These are phyloP conservation scores for Senna siamea DNA, from an alignment of 306 rosid genomes.

Conservation along the genomic window DNA sequence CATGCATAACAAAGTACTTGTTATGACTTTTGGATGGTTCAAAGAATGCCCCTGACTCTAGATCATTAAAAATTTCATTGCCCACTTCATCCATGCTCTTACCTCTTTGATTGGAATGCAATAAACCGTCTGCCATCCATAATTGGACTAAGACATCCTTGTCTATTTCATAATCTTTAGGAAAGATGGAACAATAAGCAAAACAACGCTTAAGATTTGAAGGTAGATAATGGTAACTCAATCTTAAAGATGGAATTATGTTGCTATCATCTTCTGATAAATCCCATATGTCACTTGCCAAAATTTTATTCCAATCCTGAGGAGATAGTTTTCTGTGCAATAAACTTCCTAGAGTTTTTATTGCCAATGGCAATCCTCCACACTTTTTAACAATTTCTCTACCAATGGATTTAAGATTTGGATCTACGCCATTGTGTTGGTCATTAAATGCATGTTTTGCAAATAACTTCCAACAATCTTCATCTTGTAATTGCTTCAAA, in stretches of 20 bases:
- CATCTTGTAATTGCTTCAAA: neutral
- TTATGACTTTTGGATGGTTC: neutral
- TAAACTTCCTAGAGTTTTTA: neutral
- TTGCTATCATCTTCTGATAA: neutral
- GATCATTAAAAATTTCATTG: constrained; percentile 6
- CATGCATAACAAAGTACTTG: constrained; percentile 14
- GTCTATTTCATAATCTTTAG: neutral
- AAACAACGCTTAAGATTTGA: constrained; percentile 1
- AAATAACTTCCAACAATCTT: neutral
- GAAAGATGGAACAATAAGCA: constrained; percentile 12
- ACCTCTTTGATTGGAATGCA: neutral
- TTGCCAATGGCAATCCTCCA: neutral
- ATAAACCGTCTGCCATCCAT: constrained; percentile 22
- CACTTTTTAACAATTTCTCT: neutral
- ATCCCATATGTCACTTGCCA: neutral
- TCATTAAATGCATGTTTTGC: neutral
- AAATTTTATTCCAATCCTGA: neutral
- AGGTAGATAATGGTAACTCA: constrained; percentile 5
- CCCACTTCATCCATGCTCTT: neutral
- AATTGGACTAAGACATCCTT: neutral
- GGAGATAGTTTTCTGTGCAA: neutral
- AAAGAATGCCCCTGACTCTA: constrained; percentile 30
- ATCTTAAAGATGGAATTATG: neutral
- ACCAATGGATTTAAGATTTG: neutral
- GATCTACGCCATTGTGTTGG: neutral